A percentile compares a stretch with the other conserved stretches of the same genome.
phyloP scores from a whole-genome alignment of 352 stramenopile genomes.

The Phytophthora foliorum region DNA sequence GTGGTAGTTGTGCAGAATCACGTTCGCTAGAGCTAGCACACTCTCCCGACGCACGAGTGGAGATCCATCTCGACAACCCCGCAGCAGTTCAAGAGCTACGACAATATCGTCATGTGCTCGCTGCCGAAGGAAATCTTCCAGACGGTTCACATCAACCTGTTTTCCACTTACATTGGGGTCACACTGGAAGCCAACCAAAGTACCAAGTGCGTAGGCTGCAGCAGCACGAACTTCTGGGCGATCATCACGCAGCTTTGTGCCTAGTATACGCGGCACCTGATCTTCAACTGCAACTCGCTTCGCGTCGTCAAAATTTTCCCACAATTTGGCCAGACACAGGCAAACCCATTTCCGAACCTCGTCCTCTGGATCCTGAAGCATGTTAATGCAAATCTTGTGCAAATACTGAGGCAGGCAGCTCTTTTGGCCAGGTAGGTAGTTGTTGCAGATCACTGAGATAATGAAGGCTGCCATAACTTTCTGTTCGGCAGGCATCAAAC shows the following conservation, averaged over 20 bases:
- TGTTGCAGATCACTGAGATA: conserved; percentile 94
- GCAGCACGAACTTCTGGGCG: conserved; percentile 93
- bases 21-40: conserved; percentile 83
- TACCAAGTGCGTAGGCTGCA: conserved; percentile 94
- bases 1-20: conserved; percentile 91
- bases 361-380: conserved; percentile 70
- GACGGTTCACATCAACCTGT: conserved; percentile 51
- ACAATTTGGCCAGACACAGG: conserved; percentile 96
- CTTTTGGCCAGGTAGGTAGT: conserved; percentile 93
- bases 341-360: conserved; percentile 89
- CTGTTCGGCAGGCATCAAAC: conserved; percentile 88
- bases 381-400: conserved; percentile 78
- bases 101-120: conserved; percentile 75
- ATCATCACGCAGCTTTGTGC: conserved; percentile 85
- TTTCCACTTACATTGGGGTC: conserved; percentile 63
- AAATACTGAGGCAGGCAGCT: conserved; percentile 94
- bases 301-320: conserved; percentile 91
- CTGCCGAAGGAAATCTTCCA: conserved; percentile 73
- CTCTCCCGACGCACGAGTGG: conserved; percentile 87
- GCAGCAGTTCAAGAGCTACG: conserved; percentile 74
- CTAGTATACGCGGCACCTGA: conserved; percentile 88
- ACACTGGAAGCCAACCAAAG: conserved; percentile 89
- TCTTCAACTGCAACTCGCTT: conserved; percentile 91
- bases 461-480: conserved; percentile 97
- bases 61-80: conserved; percentile 80